Conservation (phyloP, 139 green algal species). For the Pseudopediastrum boryanum region DNA sequence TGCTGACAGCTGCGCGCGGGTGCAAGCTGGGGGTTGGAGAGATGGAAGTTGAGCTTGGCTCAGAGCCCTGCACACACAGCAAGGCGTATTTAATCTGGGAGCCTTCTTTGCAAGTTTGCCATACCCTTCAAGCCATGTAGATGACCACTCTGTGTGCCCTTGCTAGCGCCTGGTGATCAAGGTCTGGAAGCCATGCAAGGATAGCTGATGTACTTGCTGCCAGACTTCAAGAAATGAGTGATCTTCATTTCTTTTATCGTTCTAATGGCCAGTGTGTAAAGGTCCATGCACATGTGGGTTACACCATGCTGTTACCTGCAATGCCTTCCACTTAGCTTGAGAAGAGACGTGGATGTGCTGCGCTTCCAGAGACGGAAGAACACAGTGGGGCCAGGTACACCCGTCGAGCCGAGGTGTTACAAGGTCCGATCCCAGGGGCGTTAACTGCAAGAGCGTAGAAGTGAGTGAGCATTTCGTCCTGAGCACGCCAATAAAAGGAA, state of each 20-base stretch:
- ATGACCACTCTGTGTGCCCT: no score
- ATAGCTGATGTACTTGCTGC: background rate
- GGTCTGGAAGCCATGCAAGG: background rate
- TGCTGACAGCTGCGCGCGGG: background rate
- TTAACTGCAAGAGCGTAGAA: background rate
- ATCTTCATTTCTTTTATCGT: background rate
- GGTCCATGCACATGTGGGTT: background rate
- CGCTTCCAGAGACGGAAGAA: conserved; percentile 12
- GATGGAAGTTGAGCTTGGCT: background rate
- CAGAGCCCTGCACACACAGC: background rate
- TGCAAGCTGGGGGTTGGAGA: background rate
- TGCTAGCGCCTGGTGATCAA: no score
- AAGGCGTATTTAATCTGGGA: no score
- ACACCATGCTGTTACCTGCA: background rate
- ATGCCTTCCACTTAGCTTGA: background rate
- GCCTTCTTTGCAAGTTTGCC: no score
- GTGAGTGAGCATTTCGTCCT: background rate
- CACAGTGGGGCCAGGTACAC: conserved; percentile 35
- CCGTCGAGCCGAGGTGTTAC: background rate
- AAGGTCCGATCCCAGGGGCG: background rate
- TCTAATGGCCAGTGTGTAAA: background rate
- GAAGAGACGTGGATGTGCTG: background rate
- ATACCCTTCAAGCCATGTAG: no score
- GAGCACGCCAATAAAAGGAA: background rate
- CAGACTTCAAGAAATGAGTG: background rate